phyloP scores from a whole-genome alignment of 495 filamentous ascomycete genomes.

The Hypoxylon crocopeplum region DNA sequence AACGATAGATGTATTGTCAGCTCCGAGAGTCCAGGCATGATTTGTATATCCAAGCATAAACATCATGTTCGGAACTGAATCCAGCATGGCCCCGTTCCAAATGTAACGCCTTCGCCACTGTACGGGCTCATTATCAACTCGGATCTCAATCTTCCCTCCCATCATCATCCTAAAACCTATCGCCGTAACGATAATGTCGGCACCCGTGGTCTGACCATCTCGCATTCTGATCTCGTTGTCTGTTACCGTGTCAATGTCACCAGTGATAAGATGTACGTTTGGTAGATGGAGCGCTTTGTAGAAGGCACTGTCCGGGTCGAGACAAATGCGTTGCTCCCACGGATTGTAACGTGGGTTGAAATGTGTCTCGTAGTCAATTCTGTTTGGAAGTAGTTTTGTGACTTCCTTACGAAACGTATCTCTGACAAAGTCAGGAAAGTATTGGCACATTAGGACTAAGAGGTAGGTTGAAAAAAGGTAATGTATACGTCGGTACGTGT shows the following conservation, averaged over 20 bases:
- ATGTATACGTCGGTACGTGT: constrained; percentile 19
- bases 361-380: constrained; percentile 61
- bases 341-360: constrained; percentile 70
- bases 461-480: constrained; percentile 44
- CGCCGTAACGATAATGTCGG: constrained; percentile 70
- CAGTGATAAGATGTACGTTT: constrained; percentile 64
- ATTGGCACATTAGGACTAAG: constrained; percentile 31
- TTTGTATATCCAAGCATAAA: constrained; percentile 66
- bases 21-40: constrained; percentile 65
- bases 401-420: constrained; percentile 50
- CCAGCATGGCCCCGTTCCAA: constrained; percentile 66
- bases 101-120: constrained; percentile 53
- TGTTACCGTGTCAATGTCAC: constrained; percentile 61
- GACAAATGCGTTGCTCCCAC: constrained; percentile 70
- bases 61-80: constrained; percentile 62
- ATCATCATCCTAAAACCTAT: constrained; percentile 65
- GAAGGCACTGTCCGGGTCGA: constrained; percentile 68
- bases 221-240: constrained; percentile 57
- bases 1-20: constrained; percentile 44
- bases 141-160: constrained; percentile 53
- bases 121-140: constrained; percentile 55
- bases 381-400: constrained; percentile 52
- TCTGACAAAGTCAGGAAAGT: constrained; percentile 56
- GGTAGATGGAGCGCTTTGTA: constrained; percentile 59
- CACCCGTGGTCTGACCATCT: constrained; percentile 55